phyloP scores from a whole-genome alignment of 139 green algal species.

The Mesotaenium endlicherianum region DNA sequence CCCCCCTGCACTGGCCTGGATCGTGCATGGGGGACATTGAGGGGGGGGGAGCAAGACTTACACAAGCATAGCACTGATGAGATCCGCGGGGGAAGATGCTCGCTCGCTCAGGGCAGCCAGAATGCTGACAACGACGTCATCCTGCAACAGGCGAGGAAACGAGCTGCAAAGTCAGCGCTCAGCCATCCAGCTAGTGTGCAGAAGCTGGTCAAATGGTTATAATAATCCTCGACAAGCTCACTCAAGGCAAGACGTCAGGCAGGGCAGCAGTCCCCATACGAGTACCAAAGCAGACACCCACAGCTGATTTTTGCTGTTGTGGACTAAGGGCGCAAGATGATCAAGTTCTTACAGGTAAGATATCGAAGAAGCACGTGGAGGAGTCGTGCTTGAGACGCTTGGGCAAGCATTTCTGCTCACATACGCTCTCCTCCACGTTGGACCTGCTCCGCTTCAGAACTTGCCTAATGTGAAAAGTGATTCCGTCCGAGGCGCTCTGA shows the following conservation, averaged over 20 bases:
- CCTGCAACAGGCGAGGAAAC: slow-evolving; percentile 15
- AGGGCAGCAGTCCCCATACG: not conserved
- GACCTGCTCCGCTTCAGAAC: not conserved
- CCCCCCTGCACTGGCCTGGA: not conserved
- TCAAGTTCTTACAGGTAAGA: not conserved
- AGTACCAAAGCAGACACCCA: not conserved
- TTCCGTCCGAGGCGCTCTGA: slow-evolving; percentile 20
- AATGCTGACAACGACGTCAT: slow-evolving; percentile 18
- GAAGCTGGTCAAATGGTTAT: not conserved
- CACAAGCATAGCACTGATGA: slow-evolving; percentile 41
- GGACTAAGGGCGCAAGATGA: not conserved
- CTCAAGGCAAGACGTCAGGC: not conserved
- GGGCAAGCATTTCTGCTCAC: too few relatives aligned
- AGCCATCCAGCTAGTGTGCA: too few relatives aligned
- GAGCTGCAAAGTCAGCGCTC: not conserved
- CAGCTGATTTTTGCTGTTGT: not conserved
- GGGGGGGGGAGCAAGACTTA: not conserved
- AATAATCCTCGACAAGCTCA: not conserved
- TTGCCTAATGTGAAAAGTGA: slow-evolving; percentile 34
- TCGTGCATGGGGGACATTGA: not conserved
- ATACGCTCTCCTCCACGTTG: not conserved
- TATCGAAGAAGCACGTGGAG: not conserved
- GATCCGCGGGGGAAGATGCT: slow-evolving; percentile 9
- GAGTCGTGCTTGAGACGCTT: too few relatives aligned
- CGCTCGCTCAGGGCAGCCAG: not conserved